Conservation (phyloP, 1,139 yeast species). For the Yamadazyma buinensis region DNA sequence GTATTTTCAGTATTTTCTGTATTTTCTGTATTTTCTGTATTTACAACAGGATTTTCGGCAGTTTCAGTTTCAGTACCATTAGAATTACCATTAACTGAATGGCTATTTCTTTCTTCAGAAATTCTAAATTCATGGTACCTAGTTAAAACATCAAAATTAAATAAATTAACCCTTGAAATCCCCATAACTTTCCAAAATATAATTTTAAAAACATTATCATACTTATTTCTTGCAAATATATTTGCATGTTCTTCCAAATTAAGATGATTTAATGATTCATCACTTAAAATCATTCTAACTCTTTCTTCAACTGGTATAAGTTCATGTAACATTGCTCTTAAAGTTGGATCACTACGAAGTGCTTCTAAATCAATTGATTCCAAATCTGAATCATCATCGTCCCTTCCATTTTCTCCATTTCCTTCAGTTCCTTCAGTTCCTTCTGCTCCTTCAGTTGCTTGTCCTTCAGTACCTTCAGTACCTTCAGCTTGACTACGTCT, state of each 20-base stretch:
- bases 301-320: conserved; percentile 39
- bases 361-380: conserved; percentile 36
- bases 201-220: conserved; percentile 29
- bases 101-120: conserved; percentile 14
- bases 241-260: conserved; percentile 45
- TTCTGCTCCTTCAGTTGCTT: background rate
- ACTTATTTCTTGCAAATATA: conserved; percentile 32
- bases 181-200: conserved; percentile 58
- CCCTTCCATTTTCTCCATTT: conserved; percentile 5
- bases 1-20: no score
- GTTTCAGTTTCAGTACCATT: no score
- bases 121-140: conserved; percentile 25
- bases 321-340: conserved; percentile 39
- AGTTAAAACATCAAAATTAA: conserved; percentile 49
- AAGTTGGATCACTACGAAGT: conserved; percentile 37
- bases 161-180: conserved; percentile 41
- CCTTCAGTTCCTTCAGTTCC: background rate
- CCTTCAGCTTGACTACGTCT: background rate
- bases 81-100: no score
- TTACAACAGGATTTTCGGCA: background rate
- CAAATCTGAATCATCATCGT: conserved; percentile 21
- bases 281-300: conserved; percentile 31
- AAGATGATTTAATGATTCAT: conserved; percentile 21
- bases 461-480: background rate
- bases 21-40: no score